Percentiles rank a stretch among this genome's conserved stretches.
These are phyloP conservation scores for Penicillium manginii DNA, from an alignment of 495 filamentous ascomycete genomes.

Conservation along the genomic window DNA sequence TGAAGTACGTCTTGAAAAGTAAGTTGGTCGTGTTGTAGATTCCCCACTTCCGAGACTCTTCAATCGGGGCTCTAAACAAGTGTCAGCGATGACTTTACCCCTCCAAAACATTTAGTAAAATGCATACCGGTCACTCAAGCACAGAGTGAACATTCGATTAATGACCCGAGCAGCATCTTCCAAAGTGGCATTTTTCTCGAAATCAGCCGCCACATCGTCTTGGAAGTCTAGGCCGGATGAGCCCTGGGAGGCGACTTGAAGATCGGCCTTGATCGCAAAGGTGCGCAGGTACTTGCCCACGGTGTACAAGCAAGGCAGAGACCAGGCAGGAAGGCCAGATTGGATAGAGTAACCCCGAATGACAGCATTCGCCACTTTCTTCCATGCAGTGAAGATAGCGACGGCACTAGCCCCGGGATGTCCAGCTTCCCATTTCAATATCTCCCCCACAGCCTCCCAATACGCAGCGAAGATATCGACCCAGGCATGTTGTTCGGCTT, in stretches of 20 bases:
- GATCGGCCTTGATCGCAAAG: conserved; percentile 88
- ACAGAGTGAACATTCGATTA: conserved; percentile 86
- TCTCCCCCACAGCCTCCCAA: conserved; percentile 76
- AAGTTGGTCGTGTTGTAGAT: conserved; percentile 91
- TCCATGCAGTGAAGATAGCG: conserved; percentile 83
- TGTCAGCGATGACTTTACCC: conserved; percentile 25
- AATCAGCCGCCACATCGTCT: conserved; percentile 75
- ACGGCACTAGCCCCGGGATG: conserved; percentile 62
- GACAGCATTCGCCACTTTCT: conserved; percentile 68
- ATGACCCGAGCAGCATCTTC: conserved; percentile 88
- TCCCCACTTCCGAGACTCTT: conserved; percentile 95
- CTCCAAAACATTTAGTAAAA: conserved; percentile 15
- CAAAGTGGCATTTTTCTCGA: conserved; percentile 75
- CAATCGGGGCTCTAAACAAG: conserved; percentile 69
- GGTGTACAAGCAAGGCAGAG: conserved; percentile 83
- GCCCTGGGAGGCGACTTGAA: conserved; percentile 48
- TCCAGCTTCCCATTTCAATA: conserved; percentile 58
- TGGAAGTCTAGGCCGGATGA: conserved; percentile 54
- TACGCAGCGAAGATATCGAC: conserved; percentile 79
- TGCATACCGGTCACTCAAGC: conserved; percentile 81
- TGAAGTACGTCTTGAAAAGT: conserved; percentile 98
- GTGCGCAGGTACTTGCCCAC: conserved; percentile 79
- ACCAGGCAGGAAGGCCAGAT: conserved; percentile 76
- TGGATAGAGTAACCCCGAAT: conserved; percentile 73
- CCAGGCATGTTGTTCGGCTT: conserved; percentile 74